These are phyloP conservation scores for Chytridiales sp. DNA, from an alignment of 371 early-diverging fungal genomes.

Conservation along the genomic window DNA sequence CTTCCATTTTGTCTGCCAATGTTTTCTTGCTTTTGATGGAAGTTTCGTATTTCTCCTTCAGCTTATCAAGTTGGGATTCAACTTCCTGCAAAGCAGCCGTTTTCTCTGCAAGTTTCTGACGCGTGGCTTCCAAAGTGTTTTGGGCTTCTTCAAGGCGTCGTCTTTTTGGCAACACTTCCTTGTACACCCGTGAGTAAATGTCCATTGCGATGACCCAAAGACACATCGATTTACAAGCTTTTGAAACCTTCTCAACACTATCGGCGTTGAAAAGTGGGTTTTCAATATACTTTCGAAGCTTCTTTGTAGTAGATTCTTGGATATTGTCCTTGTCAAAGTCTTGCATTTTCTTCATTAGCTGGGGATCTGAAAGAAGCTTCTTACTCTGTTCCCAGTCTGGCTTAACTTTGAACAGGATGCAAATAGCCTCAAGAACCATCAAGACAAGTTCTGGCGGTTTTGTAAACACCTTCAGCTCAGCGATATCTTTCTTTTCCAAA, in stretches of 20 bases:
- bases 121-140: conserved; percentile 42
- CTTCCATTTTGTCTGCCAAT: conserved; percentile 55
- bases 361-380: conserved; percentile 52
- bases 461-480: conserved; percentile 58
- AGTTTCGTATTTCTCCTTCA: conserved; percentile 50
- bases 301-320: conserved; percentile 47
- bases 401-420: conserved; percentile 57
- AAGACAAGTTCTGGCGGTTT: conserved; percentile 60
- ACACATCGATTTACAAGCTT: conserved; percentile 56
- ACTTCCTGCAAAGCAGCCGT: conserved; percentile 53
- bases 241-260: conserved; percentile 53
- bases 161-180: conserved; percentile 55
- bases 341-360: conserved; percentile 56
- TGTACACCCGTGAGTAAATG: conserved; percentile 55
- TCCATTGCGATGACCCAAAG: conserved; percentile 65
- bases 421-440: conserved; percentile 59
- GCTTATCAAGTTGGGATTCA: conserved; percentile 48
- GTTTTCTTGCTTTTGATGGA: conserved; percentile 48
- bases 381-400: conserved; percentile 60
- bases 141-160: conserved; percentile 56
- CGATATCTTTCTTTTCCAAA: conserved; percentile 60
- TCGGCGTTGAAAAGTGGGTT: conserved; percentile 56
- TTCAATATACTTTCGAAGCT: conserved; percentile 52
- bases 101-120: conserved; percentile 52
- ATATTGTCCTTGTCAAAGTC: conserved; percentile 58